These are phyloP conservation scores for Polyporus tsugae DNA, from an alignment of 1,284 basidiomycete species.

Conservation along the genomic window DNA sequence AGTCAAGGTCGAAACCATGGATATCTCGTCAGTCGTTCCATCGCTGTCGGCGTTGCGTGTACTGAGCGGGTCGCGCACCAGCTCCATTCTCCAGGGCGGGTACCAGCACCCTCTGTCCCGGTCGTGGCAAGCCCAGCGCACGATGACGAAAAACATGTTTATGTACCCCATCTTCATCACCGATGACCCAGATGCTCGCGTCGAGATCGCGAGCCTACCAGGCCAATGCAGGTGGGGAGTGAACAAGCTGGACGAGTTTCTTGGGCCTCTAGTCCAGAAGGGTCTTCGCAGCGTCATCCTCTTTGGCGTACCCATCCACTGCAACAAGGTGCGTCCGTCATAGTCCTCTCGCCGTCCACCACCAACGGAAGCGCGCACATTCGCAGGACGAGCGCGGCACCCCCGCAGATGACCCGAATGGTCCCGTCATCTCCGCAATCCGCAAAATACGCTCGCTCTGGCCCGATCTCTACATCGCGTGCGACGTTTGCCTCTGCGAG, in stretches of 20 bases:
- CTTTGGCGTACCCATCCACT: conserved; percentile 93
- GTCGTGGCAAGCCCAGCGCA: conserved; percentile 81
- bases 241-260: conserved; percentile 89
- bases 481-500: conserved; percentile 99
- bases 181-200: conserved; percentile 87
- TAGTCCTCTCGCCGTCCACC: conserved; percentile 7
- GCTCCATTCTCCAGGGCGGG: conserved; percentile 90
- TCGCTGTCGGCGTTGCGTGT: not conserved
- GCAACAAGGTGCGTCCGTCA: conserved; percentile 73
- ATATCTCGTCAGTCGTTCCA: conserved; percentile 34
- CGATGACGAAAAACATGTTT: conserved; percentile 89
- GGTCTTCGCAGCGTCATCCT: conserved; percentile 94
- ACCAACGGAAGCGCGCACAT: not conserved
- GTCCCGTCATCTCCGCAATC: conserved; percentile 95
- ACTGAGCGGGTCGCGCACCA: conserved; percentile 33
- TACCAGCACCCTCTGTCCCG: conserved; percentile 91
- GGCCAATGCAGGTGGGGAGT: conserved; percentile 95
- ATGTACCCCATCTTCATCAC: conserved; percentile 99
- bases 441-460: conserved; percentile 80
- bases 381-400: conserved; percentile 83
- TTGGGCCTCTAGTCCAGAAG: conserved; percentile 89
- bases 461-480: conserved; percentile 88
- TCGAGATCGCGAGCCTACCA: conserved; percentile 81
- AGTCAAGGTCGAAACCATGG: conserved; percentile 26
- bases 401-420: conserved; percentile 89